These are phyloP conservation scores for Fagopyrum esculentum DNA, from an alignment of 148 eudicot genomes.

Conservation along the genomic window DNA sequence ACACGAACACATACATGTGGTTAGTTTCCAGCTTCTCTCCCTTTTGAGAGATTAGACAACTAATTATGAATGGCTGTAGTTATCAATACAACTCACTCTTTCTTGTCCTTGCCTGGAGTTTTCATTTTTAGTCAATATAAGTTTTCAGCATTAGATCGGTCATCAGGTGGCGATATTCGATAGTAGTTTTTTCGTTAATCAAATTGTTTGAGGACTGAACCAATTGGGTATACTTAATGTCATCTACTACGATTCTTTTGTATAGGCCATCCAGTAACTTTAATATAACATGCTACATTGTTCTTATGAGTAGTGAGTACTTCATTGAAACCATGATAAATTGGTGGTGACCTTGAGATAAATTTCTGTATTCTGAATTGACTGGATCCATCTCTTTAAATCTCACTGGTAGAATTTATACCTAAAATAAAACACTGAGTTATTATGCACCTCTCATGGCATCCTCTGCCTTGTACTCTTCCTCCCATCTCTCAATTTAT, in stretches of 20 bases:
- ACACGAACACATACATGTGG: slow-evolving; percentile 61
- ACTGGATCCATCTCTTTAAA: background rate
- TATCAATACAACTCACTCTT: background rate
- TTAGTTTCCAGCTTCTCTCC: slow-evolving; percentile 16
- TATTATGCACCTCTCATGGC: background rate
- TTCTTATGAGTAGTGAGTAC: background rate
- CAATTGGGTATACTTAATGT: background rate
- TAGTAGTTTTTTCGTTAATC: background rate
- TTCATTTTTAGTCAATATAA: background rate
- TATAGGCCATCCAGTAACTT: background rate
- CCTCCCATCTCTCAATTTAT: background rate
- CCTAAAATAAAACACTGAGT: background rate
- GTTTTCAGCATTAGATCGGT: background rate
- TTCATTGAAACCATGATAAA: background rate
- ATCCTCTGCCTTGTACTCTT: background rate
- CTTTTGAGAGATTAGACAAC: background rate
- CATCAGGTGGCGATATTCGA: background rate
- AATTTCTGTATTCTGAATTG: background rate
- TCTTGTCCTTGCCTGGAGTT: background rate
- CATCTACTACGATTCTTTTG: background rate
- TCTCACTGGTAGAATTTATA: background rate
- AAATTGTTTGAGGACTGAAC: background rate
- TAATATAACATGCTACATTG: background rate
- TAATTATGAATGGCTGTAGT: background rate
- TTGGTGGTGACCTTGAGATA: background rate